These are phyloP conservation scores for Toxicodendron radicans DNA, from an alignment of 345 rosid species.

Conservation along the genomic window DNA sequence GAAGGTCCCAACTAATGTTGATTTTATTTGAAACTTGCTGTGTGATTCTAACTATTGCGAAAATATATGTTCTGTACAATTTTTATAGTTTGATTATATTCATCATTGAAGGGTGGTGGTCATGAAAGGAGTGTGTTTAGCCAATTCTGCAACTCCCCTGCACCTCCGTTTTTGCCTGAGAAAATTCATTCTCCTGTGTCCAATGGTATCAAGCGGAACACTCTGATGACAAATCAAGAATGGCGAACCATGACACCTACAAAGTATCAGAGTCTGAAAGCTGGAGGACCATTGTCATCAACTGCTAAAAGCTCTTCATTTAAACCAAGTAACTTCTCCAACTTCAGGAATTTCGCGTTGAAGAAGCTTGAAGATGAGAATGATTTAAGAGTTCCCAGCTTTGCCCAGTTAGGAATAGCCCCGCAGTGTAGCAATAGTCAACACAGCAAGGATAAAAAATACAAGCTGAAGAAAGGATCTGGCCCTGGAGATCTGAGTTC, in stretches of 20 bases:
- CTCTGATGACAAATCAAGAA: slow-evolving; percentile 17
- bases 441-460: slow-evolving; percentile 18
- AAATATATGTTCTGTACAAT: background rate
- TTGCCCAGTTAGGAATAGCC: slow-evolving; percentile 24
- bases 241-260: slow-evolving; percentile 18
- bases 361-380: slow-evolving; percentile 36
- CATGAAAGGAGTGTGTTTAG: slow-evolving; percentile 37
- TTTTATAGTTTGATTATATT: slow-evolving; percentile 9
- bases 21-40: background rate
- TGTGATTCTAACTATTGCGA: background rate
- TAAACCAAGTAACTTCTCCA: slow-evolving; percentile 34
- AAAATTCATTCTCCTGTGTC: slow-evolving; percentile 35
- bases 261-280: slow-evolving; percentile 28
- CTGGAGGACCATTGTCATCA: slow-evolving; percentile 27
- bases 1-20: background rate
- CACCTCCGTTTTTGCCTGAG: slow-evolving; percentile 41
- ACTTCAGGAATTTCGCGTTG: slow-evolving; percentile 31
- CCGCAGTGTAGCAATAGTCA: slow-evolving; percentile 21
- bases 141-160: slow-evolving; percentile 34
- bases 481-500: slow-evolving; percentile 22
- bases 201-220: slow-evolving; percentile 23
- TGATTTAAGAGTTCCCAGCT: slow-evolving; percentile 37
- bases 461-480: slow-evolving; percentile 26
- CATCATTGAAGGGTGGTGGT: slow-evolving; percentile 42
- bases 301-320: slow-evolving; percentile 33